phyloP scores from a whole-genome alignment of 371 early-diverging fungal genomes.

The Lichtheimia ornata region DNA sequence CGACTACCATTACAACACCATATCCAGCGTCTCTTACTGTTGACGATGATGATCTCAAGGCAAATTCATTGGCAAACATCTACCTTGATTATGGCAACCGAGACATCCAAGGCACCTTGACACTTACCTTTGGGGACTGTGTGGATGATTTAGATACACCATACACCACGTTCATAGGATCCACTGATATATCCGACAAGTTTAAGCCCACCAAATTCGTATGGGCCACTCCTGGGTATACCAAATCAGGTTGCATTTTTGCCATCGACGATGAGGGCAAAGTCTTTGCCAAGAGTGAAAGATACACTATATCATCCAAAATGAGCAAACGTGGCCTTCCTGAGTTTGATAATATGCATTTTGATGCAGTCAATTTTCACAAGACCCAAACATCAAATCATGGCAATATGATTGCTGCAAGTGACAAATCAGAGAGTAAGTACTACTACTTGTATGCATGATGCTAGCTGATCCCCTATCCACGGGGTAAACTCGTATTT shows the following conservation, averaged over 20 bases:
- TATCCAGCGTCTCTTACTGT: background rate
- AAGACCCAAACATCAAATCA: slow-evolving; percentile 20
- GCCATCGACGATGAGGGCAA: slow-evolving; percentile 20
- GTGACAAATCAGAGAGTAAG: slow-evolving; percentile 20
- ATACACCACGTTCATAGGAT: slow-evolving; percentile 13
- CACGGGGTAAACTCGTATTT: background rate
- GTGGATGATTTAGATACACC: background rate
- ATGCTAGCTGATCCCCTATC: too few relatives aligned
- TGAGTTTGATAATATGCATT: slow-evolving; percentile 30
- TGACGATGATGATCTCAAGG: slow-evolving; percentile 1
- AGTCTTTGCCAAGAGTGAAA: slow-evolving; percentile 22
- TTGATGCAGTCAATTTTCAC: slow-evolving; percentile 32
- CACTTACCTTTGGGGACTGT: slow-evolving; percentile 23
- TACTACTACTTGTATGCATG: background rate
- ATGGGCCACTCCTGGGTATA: slow-evolving; percentile 28
- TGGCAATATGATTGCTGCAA: slow-evolving; percentile 15
- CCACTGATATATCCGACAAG: slow-evolving; percentile 10
- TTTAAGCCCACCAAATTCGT: slow-evolving; percentile 26
- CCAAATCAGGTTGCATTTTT: slow-evolving; percentile 20
- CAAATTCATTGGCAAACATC: slow-evolving; percentile 29
- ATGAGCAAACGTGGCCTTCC: slow-evolving; percentile 30
- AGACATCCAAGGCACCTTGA: slow-evolving; percentile 7
- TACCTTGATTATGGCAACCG: slow-evolving; percentile 26
- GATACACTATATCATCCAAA: slow-evolving; percentile 5
- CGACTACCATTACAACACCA: too few relatives aligned